These are phyloP conservation scores for Teratosphaeria viscida DNA, from an alignment of 2,329 filamentous ascomycete species.

Conservation along the genomic window DNA sequence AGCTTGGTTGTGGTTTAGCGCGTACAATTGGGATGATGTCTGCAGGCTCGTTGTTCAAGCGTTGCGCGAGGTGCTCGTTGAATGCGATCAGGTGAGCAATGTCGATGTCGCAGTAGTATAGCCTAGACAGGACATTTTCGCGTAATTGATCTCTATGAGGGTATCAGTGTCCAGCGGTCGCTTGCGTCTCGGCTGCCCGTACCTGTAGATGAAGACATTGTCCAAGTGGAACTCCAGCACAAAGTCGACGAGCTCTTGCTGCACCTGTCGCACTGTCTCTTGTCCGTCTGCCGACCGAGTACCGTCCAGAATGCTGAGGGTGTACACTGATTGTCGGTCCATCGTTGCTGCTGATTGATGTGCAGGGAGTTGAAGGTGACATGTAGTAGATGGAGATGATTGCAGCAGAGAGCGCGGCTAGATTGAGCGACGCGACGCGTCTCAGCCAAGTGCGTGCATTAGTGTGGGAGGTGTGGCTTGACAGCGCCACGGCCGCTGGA, in stretches of 20 bases:
- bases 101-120: conserved; percentile 93
- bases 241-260: conserved; percentile 76
- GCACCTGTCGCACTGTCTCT: conserved; percentile 45
- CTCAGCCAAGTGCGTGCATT: background rate
- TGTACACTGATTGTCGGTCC: conserved; percentile 83
- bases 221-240: conserved; percentile 89
- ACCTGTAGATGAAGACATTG: conserved; percentile 92
- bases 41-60: conserved; percentile 76
- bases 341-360: conserved; percentile 35
- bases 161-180: background rate
- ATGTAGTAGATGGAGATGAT: background rate
- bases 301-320: conserved; percentile 63
- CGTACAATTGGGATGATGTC: conserved; percentile 84
- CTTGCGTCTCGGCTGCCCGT: conserved; percentile 11
- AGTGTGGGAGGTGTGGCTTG: background rate
- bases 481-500: background rate
- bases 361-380: background rate
- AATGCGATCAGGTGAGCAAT: conserved; percentile 92
- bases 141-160: conserved; percentile 73
- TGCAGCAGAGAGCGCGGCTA: background rate
- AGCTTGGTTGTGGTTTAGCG: background rate
- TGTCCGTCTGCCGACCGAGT: conserved; percentile 20
- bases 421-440: background rate
- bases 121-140: conserved; percentile 88
- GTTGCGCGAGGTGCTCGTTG: conserved; percentile 88